A percentile compares a stretch with the other conserved stretches of the same genome.
Evolutionary conservation across 2,329 filamentous ascomycete genomes (phyloP).

Genomic region (Scleromitrula shiraiana): DNA sequence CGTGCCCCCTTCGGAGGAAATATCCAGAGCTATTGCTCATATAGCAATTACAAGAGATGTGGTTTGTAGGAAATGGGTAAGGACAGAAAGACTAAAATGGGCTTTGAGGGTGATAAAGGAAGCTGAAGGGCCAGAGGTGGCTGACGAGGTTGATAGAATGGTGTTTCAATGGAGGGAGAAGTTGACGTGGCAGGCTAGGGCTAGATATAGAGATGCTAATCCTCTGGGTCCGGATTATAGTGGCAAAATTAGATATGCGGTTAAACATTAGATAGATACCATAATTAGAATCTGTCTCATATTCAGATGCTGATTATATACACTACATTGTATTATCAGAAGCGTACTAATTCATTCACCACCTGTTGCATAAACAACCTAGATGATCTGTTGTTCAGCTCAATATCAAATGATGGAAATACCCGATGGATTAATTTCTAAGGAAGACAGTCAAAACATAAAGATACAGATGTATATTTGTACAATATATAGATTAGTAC

Average conservation of each 20-base stretch:
- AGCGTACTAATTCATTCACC: too few relatives aligned
- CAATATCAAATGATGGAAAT: too few relatives aligned
- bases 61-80: conserved; percentile 13
- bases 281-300: too few relatives aligned
- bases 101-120: conserved; percentile 15
- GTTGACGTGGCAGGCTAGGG: not conserved
- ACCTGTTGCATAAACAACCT: too few relatives aligned
- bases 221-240: not conserved
- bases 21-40: conserved; percentile 20
- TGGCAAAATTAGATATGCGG: not conserved
- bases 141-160: conserved; percentile 14
- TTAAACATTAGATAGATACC: conserved; percentile 5
- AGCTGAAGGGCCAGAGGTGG: conserved; percentile 24
- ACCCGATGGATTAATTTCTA: too few relatives aligned
- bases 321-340: too few relatives aligned
- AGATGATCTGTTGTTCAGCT: too few relatives aligned
- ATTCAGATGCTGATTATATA: too few relatives aligned
- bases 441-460: too few relatives aligned
- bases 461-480: too few relatives aligned
- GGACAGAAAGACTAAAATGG: conserved; percentile 19
- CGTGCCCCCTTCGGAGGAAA: conserved; percentile 12
- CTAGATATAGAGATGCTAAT: not conserved
- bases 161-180: conserved; percentile 15
- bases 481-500: too few relatives aligned
- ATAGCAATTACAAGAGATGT: conserved; percentile 20